Percentiles rank a stretch among this genome's conserved stretches.
phyloP scores from a whole-genome alignment of 176 grass and related monocot species.

The Pontederia paniculata region DNA sequence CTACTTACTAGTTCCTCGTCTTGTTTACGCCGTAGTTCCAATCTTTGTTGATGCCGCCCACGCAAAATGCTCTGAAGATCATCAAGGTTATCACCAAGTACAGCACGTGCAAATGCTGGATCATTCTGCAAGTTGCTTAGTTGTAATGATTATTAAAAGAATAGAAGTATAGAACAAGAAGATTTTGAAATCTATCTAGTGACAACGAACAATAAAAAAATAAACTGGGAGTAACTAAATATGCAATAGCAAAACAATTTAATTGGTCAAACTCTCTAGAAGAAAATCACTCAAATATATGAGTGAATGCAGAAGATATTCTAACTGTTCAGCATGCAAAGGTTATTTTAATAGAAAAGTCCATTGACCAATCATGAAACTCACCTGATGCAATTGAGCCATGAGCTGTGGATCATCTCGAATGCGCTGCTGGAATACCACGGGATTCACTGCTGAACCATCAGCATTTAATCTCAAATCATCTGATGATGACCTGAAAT shows the following conservation, averaged over 20 bases:
- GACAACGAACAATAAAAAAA: background rate
- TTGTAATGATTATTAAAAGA: background rate
- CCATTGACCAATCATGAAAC: background rate
- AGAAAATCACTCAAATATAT: too few relatives aligned
- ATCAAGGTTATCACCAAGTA: conserved; percentile 71
- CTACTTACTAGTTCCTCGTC: conserved; percentile 92
- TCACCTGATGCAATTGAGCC: conserved; percentile 83
- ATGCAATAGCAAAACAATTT: too few relatives aligned
- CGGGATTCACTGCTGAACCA: conserved; percentile 71
- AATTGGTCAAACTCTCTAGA: too few relatives aligned
- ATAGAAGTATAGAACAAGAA: background rate
- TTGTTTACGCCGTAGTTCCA: conserved; percentile 57
- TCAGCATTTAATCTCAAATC: conserved; percentile 47
- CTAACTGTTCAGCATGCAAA: too few relatives aligned
- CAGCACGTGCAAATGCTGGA: conserved; percentile 68
- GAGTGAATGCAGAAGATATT: too few relatives aligned
- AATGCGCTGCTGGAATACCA: conserved; percentile 71
- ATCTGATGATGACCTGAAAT: conserved; percentile 44
- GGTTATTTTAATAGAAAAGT: too few relatives aligned
- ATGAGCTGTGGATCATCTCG: conserved; percentile 73
- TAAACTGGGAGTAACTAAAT: too few relatives aligned
- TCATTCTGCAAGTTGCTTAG: conserved; percentile 61
- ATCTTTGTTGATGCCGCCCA: conserved; percentile 55
- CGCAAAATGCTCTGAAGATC: conserved; percentile 62
- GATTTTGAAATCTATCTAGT: background rate